These are phyloP conservation scores for Ceratocystis colombiana DNA, from an alignment of 2,329 filamentous ascomycete genomes.

Conservation along the genomic window DNA sequence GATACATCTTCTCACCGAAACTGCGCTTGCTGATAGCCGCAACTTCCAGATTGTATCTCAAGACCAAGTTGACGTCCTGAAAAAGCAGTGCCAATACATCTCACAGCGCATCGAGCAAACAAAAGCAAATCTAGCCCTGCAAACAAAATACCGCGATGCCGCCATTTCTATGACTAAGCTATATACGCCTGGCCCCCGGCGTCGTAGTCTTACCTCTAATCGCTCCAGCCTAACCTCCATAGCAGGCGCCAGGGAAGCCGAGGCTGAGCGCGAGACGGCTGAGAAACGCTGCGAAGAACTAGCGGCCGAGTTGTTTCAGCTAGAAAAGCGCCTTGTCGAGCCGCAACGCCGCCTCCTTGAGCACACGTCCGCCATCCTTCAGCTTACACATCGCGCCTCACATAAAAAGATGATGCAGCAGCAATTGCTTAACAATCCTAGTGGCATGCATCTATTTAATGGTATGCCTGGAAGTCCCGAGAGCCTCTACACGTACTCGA, in stretches of 20 bases:
- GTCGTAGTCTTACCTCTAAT: slow-evolving; percentile 43
- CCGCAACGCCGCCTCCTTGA: slow-evolving; percentile 68
- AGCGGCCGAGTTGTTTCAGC: slow-evolving; percentile 64
- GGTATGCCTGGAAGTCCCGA: slow-evolving; percentile 65
- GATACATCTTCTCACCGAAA: slow-evolving; percentile 87
- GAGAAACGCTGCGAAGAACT: slow-evolving; percentile 79
- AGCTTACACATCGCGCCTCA: slow-evolving; percentile 75
- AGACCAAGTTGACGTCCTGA: slow-evolving; percentile 82
- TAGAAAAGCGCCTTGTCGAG: slow-evolving; percentile 67
- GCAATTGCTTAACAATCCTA: slow-evolving; percentile 33
- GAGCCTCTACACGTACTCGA: slow-evolving; percentile 61
- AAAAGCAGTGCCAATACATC: slow-evolving; percentile 70
- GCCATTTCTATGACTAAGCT: slow-evolving; percentile 76
- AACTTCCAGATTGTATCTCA: slow-evolving; percentile 77
- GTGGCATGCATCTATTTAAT: slow-evolving; percentile 34
- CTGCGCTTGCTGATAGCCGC: slow-evolving; percentile 78
- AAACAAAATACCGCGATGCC: slow-evolving; percentile 90
- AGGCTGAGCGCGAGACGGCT: slow-evolving; percentile 63
- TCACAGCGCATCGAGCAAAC: slow-evolving; percentile 70
- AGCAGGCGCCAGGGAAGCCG: slow-evolving; percentile 49
- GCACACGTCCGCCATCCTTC: slow-evolving; percentile 86
- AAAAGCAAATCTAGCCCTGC: slow-evolving; percentile 72
- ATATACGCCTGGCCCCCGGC: slow-evolving; percentile 53
- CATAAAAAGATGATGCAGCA: slow-evolving; percentile 39
- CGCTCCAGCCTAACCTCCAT: slow-evolving; percentile 35